A percentile compares a stretch with the other conserved stretches of the same genome.
Conservation (phyloP, 2,329 filamentous ascomycete species). For the Onygena corvina region DNA sequence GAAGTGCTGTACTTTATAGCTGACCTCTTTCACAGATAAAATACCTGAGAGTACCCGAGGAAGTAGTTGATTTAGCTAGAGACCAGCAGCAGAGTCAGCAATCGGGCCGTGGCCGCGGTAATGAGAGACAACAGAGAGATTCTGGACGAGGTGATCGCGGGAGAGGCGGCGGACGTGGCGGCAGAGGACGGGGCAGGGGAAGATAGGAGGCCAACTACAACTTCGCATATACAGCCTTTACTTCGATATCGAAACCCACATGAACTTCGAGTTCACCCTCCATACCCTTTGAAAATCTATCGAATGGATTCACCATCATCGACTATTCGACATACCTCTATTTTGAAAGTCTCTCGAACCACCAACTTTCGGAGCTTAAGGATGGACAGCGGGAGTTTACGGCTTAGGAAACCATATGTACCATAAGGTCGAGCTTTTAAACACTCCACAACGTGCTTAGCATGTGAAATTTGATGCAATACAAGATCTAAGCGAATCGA, state of each 20-base stretch:
- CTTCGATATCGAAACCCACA: constrained; percentile 1
- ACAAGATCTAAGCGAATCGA: not conserved
- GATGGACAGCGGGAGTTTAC: constrained; percentile 2
- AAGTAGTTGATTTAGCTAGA: constrained; percentile 88
- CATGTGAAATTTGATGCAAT: not conserved
- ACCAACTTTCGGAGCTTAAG: not conserved
- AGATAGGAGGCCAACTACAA: constrained; percentile 12
- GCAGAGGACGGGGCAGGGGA: constrained; percentile 33
- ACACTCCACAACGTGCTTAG: not conserved
- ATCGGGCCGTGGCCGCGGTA: constrained; percentile 33
- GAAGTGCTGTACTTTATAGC: not conserved
- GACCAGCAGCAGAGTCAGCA: constrained; percentile 72
- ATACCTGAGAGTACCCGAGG: constrained; percentile 89
- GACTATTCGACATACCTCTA: not conserved
- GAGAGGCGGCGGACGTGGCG: constrained; percentile 30
- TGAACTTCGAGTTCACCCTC: not conserved
- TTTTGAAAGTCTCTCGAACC: not conserved
- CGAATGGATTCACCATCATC: not conserved
- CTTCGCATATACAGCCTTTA: not conserved
- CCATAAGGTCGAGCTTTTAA: constrained; percentile 4
- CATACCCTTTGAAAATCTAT: not conserved
- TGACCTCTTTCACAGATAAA: constrained; percentile 59
- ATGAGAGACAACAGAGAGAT: constrained; percentile 25
- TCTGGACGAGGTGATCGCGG: constrained; percentile 31
- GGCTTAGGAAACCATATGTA: constrained; percentile 2